Base-by-base conservation (phyloP, 2,329 filamentous ascomycete species). In the Aspergillus cejpii region DNA sequence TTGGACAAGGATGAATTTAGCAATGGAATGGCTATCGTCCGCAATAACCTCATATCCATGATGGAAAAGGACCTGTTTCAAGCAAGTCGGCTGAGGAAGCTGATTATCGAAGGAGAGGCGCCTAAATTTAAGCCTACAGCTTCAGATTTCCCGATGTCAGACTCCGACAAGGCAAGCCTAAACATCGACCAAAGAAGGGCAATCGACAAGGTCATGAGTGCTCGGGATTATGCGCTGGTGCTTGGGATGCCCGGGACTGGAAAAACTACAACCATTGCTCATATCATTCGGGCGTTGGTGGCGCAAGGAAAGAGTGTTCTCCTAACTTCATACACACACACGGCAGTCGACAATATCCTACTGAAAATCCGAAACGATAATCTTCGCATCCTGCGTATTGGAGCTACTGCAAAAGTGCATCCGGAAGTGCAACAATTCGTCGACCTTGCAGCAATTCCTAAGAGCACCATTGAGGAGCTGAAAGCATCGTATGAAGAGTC, bases 1-100 rank as follows among this genome's bases (percentile, higher is more conserved):
- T 74, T 98, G 3, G 92, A 98, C 68, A 96, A 96, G 63, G 92
- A 98, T 58, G 92, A 98, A 61, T 98, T 98, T 67, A 94, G 88
- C 68, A 97, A 94, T 58, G 92, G 92, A 45, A 94, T 98, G 87
- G 89, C 92, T 2, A 85, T 85, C 23, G 87, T 95, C 37, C 83
- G 92, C 42, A 96, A 95, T 67, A 98, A 97, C 56, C 77, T 98
- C 1, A 80, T 97, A 24, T 87, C 90, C 54, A 79, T 95, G 57
- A 97, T 98, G 90, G 80, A 87, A 31, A 81, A 89, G 53, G 80
- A 81, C 34, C 74, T 84, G 1, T 83, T 81, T 55, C 83, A 83
- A 38, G 81, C 87, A 15, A 74, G 76, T 37, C 76, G 89, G 57
- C 80, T 94, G 27, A 82, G 90, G 44, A 78, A 81, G 17, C 74